Conservation (phyloP, 2,329 filamentous ascomycete species). For the Phialophora expanda region DNA sequence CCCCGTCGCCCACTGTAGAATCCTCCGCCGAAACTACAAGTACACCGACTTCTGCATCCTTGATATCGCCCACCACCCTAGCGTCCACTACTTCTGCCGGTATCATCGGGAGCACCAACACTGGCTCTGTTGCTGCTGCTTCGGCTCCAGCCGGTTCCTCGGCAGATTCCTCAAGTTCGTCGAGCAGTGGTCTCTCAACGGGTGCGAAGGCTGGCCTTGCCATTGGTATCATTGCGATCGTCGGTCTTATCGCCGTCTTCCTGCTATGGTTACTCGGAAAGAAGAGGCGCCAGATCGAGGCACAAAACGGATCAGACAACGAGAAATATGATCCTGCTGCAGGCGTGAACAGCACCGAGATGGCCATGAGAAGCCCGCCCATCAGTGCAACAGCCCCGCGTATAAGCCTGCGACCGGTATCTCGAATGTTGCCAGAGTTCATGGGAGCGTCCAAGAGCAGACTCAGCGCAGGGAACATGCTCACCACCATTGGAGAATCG, state of each 20-base stretch:
- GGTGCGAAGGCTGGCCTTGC: conserved; percentile 78
- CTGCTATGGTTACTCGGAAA: conserved; percentile 76
- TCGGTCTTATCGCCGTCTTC: conserved; percentile 70
- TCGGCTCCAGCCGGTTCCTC: conserved; percentile 31
- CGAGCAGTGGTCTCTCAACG: conserved; percentile 48
- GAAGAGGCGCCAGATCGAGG: conserved; percentile 65
- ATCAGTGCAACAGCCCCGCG: conserved; percentile 68
- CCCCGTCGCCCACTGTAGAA: conserved; percentile 12
- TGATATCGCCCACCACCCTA: conserved; percentile 24
- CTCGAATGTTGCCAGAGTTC: conserved; percentile 77
- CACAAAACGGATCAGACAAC: conserved; percentile 59
- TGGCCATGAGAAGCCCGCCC: conserved; percentile 43
- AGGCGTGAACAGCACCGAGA: conserved; percentile 45
- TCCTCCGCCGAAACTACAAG: conserved; percentile 39
- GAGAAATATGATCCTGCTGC: conserved; percentile 62
- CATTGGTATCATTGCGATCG: conserved; percentile 74
- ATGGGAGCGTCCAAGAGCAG: conserved; percentile 45
- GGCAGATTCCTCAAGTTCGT: conserved; percentile 15
- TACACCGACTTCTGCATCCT: conserved; percentile 28
- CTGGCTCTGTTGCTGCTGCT: conserved; percentile 28
- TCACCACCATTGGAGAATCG: conserved; percentile 37
- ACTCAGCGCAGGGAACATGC: conserved; percentile 39
- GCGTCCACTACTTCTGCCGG: conserved; percentile 30
- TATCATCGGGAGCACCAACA: conserved; percentile 19
- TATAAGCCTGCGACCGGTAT: conserved; percentile 82